phyloP scores from a whole-genome alignment of 139 green algal species.

The Micractinium conductrix region DNA sequence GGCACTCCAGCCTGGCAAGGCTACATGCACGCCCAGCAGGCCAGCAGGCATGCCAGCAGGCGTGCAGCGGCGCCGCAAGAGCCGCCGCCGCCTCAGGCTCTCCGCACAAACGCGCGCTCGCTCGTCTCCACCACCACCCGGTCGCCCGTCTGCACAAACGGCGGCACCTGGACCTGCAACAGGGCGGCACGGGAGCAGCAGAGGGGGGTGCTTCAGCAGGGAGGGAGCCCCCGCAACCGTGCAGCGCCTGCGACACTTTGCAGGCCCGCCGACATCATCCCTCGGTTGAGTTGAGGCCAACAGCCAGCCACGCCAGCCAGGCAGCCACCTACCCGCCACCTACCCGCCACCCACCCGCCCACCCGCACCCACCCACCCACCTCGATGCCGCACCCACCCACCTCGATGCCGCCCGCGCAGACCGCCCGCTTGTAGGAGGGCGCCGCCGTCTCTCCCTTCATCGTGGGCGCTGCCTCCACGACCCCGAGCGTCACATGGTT shows the following conservation, averaged over 20 bases:
- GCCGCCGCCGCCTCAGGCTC: constrained; percentile 18
- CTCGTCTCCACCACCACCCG: constrained; percentile 48
- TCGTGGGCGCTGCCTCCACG: constrained; percentile 32
- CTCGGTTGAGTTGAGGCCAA: too few relatives aligned
- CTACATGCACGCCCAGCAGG: too few relatives aligned
- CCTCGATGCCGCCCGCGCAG: constrained; percentile 18
- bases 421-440: constrained; percentile 45
- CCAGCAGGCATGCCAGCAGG: too few relatives aligned
- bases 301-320: background rate
- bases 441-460: constrained; percentile 46
- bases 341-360: background rate
- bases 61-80: too few relatives aligned
- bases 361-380: background rate
- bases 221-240: too few relatives aligned
- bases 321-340: background rate
- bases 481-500: constrained; percentile 10
- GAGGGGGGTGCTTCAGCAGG: too few relatives aligned
- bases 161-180: constrained; percentile 48
- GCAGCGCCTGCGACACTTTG: too few relatives aligned
- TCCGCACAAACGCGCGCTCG: constrained; percentile 51
- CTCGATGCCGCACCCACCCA: constrained; percentile 15
- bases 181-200: background rate
- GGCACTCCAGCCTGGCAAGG: too few relatives aligned
- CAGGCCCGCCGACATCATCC: too few relatives aligned
- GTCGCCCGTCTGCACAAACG: constrained; percentile 47